These are phyloP conservation scores for Colletotrichum lini DNA, from an alignment of 2,329 filamentous ascomycete genomes.

Conservation along the genomic window DNA sequence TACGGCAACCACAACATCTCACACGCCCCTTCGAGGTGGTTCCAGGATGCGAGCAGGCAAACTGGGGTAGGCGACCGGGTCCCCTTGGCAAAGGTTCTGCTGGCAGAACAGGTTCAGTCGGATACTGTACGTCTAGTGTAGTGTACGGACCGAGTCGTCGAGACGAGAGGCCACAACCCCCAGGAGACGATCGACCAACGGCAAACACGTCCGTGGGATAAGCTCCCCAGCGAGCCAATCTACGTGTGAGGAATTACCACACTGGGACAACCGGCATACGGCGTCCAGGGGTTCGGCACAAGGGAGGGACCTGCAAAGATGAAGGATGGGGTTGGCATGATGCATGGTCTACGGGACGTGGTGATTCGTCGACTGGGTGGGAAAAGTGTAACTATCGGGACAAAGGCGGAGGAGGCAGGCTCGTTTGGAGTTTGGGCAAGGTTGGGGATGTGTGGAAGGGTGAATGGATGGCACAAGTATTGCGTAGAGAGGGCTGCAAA, in stretches of 20 bases:
- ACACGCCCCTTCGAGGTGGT: neutral
- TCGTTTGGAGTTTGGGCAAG: conserved; percentile 5
- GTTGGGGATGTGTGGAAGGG: conserved; percentile 8
- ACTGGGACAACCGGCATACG: conserved; percentile 18
- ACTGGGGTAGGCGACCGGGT: conserved; percentile 10
- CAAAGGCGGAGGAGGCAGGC: neutral
- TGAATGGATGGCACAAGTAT: neutral
- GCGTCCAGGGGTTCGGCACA: conserved; percentile 20
- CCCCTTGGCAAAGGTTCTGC: conserved; percentile 32
- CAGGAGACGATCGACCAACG: neutral
- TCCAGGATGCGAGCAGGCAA: neutral
- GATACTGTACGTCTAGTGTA: neutral
- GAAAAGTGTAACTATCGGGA: conserved; percentile 4
- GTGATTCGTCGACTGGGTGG: conserved; percentile 18
- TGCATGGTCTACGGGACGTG: conserved; percentile 10
- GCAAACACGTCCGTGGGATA: neutral
- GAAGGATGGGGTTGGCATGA: conserved; percentile 2
- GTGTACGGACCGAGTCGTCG: neutral
- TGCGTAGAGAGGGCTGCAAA: neutral
- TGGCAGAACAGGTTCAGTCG: conserved; percentile 14
- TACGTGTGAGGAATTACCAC: too few relatives aligned
- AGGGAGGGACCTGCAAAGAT: conserved; percentile 24
- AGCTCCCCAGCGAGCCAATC: neutral
- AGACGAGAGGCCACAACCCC: neutral
- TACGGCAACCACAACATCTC: neutral